Base-by-base conservation (phyloP, 495 filamentous ascomycete genomes). In the Penicillium samsonianum region DNA sequence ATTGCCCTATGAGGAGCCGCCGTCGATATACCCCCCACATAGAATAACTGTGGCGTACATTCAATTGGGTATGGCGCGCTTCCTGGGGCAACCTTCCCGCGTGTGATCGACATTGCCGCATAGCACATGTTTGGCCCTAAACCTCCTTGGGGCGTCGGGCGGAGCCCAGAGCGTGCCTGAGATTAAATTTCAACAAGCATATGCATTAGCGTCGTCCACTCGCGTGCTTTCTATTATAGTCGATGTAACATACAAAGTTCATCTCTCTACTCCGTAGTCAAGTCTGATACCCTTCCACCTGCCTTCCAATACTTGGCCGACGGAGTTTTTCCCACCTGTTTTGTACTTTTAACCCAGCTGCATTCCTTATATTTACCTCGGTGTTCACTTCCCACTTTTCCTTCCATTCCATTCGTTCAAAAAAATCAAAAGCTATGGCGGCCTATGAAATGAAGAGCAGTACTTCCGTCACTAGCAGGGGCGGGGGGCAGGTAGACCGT, bases 371-470 rank as follows among this genome's bases (percentile, higher is more conserved):
- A 31, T 37, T 40, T 10, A 28, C 28, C 9, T 31, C 37, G 1
- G 4, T 10, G n/a, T 50, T 31, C 8, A 16, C 11, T 30, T 50
- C 25, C 28, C 2, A 3, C 17, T 33, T 50, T 5, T 23, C 47
- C n/a, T n/a, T 50, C 47, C n/a, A n/a, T 50, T 44, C 33, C 16
- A 26, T 37, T 56, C 28, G 3, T 40, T 28, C 20, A 28, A 17
- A 26, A 17, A 31, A 26, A 31, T n/a, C n/a, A n/a, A n/a, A 47
- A 47, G 44, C 12, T 26, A 62, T 62, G 60, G 60, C 51, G 49
- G 47, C 60, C 28, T 63, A 65, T 41, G 63, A 63, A 58, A 31
- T 65, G 50, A 63, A 63, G 46, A 62, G 52, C 53, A 43, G 53
- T n/a, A 51, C 56, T 19, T 58, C 62, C 28, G 38, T 55, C 47